Conservation (phyloP, 192 early-diverging fungal genomes). For the Umbelopsis ramanniana region DNA sequence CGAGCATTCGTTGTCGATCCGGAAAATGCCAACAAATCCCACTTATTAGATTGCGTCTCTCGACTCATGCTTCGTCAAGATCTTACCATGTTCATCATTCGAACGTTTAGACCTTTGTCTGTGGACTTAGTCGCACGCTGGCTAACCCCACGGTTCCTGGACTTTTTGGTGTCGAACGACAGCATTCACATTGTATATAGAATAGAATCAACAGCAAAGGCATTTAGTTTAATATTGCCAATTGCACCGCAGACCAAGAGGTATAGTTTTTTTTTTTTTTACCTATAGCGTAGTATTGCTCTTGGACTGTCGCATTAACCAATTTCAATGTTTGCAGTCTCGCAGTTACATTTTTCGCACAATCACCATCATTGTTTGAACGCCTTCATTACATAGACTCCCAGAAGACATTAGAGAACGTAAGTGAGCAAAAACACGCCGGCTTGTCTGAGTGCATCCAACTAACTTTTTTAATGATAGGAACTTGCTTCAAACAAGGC, state of each 20-base stretch:
- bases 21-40: constrained; percentile 8
- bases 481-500: constrained; percentile 18
- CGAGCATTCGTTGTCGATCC: constrained; percentile 19
- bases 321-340: constrained; percentile 30
- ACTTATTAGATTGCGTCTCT: constrained; percentile 31
- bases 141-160: constrained; percentile 46
- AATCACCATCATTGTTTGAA: constrained; percentile 57
- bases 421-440: constrained; percentile 7
- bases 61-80: constrained; percentile 26
- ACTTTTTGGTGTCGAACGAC: constrained; percentile 23
- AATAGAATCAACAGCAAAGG: constrained; percentile 50
- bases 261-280: constrained; percentile 42
- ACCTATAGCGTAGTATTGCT: background rate
- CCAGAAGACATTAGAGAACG: constrained; percentile 1
- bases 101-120: constrained; percentile 73
- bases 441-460: no score
- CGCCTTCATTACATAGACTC: constrained; percentile 41
- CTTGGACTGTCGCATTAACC: no score
- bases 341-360: constrained; percentile 59
- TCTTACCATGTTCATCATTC: constrained; percentile 43
- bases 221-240: constrained; percentile 63
- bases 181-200: constrained; percentile 34
- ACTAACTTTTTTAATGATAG: background rate
- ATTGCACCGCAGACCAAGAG: constrained; percentile 75
- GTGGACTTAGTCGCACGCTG: constrained; percentile 84